Conservation (phyloP, 1,284 basidiomycete genomes). For the Tilletia caries region DNA sequence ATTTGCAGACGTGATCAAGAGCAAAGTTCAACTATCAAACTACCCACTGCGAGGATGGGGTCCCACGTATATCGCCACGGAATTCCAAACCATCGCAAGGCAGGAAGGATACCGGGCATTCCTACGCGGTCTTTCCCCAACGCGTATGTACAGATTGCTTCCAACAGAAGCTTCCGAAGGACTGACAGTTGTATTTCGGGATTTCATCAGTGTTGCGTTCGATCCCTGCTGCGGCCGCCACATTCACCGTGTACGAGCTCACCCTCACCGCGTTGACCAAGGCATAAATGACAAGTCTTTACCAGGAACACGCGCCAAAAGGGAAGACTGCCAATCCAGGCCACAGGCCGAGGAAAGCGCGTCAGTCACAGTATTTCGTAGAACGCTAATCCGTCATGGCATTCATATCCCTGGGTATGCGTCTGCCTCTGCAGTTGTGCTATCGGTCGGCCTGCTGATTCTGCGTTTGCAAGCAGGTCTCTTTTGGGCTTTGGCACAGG, state of each 20-base stretch:
- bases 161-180: not conserved
- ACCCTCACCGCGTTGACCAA: slow-evolving; percentile 17
- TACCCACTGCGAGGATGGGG: slow-evolving; percentile 18
- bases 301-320: no score
- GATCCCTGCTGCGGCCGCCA: slow-evolving; percentile 40
- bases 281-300: not conserved
- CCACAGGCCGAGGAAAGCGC: no score
- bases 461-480: no score
- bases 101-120: slow-evolving; percentile 27
- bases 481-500: no score
- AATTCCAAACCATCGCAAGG: slow-evolving; percentile 22
- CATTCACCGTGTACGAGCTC: slow-evolving; percentile 40
- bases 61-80: slow-evolving; percentile 26
- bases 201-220: slow-evolving; percentile 26
- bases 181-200: not conserved
- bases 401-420: no score
- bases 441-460: no score
- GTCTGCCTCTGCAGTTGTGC: no score
- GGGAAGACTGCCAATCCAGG: no score
- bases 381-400: no score
- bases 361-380: no score
- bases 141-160: slow-evolving; percentile 12
- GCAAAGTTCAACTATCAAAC: slow-evolving; percentile 28
- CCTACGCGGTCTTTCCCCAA: slow-evolving; percentile 33
- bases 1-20: slow-evolving; percentile 33